Evolutionary conservation across 441 rosid species (phyloP), one percentile per base, ranked within the genome.

Genomic region (Eutrema salsugineum): DNA sequence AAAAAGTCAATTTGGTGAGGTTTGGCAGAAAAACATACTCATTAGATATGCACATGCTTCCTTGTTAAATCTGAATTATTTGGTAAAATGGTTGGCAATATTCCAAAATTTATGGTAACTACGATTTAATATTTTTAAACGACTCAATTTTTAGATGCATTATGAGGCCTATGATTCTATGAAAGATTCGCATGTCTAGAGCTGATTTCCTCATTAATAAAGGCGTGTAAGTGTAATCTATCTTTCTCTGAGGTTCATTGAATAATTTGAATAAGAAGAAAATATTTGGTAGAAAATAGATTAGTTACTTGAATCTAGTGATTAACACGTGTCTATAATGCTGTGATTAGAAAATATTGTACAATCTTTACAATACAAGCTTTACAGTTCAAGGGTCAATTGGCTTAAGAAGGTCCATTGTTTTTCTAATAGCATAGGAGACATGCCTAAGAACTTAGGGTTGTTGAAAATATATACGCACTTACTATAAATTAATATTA

Each of bases 351-450:
- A 49, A 57, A 40, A 70, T 59, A 5, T 58, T 16, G 59, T 43
- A 70, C 51, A 56, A 56, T 24, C 22, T 77, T 70, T 63, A 65
- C 63, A 27, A 65, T 43, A 70, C 51, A 56, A 56, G 33, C 22
- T 77, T 70, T 63, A 65, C 63, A 27, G 16, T 36, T 59, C 42
- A 67, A 39, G 70, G 32, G 16, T 76, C 62, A 76, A 65, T 76
- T 49, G 36, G 56, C 71, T 40, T 48, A 30, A 32, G n/a, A 12
- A n/a, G 12, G 56, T 40, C 6, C 46, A 56, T 16, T 22, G 39
- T 62, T 54, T 50, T 55, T 47, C 14, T 53, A 24, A 49, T 55
- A 63, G 66, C 60, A 17, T 68, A 68, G 51, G 64, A 54, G 57
- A 58, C 64, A 64, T 1, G 36, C 59, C 60, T 58, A 70, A 19